Percentiles rank a stretch among this genome's conserved stretches.
These are phyloP conservation scores for Jamesozyma rosinii DNA, from an alignment of 805 yeast species.

Conservation along the genomic window DNA sequence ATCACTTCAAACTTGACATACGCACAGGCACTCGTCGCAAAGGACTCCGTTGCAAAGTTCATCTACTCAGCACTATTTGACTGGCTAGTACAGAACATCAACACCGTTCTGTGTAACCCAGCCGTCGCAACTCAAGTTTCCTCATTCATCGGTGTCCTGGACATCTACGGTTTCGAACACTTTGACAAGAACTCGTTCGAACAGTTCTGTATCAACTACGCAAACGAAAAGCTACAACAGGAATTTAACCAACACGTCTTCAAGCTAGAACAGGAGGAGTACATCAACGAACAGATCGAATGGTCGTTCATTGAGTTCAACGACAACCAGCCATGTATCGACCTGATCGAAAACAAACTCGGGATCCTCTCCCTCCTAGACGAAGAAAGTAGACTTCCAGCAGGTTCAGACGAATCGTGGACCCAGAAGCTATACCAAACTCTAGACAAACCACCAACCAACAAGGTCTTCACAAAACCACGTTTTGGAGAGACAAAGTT, in stretches of 20 bases:
- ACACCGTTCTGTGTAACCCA: constrained; percentile 70
- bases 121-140: constrained; percentile 49
- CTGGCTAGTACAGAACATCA: constrained; percentile 85
- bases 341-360: constrained; percentile 76
- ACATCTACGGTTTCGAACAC: constrained; percentile 96
- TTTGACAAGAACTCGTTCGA: constrained; percentile 90
- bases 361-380: constrained; percentile 85
- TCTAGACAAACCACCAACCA: constrained; percentile 67
- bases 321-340: constrained; percentile 94
- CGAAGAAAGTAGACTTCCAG: constrained; percentile 90
- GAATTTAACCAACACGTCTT: constrained; percentile 96
- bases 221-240: constrained; percentile 93
- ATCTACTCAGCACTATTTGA: constrained; percentile 88
- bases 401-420: constrained; percentile 91
- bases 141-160: constrained; percentile 89
- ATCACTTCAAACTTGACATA: constrained; percentile 74
- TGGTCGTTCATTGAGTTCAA: constrained; percentile 95
- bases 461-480: constrained; percentile 79
- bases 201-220: constrained; percentile 94
- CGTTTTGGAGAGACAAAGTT: constrained; percentile 89
- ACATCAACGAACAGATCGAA: constrained; percentile 81
- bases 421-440: constrained; percentile 80
- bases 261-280: constrained; percentile 94
- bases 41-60: constrained; percentile 95
- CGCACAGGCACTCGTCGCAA: constrained; percentile 79